These are phyloP conservation scores for Ampelomyces quisqualis DNA, from an alignment of 2,329 filamentous ascomycete species.

Conservation along the genomic window DNA sequence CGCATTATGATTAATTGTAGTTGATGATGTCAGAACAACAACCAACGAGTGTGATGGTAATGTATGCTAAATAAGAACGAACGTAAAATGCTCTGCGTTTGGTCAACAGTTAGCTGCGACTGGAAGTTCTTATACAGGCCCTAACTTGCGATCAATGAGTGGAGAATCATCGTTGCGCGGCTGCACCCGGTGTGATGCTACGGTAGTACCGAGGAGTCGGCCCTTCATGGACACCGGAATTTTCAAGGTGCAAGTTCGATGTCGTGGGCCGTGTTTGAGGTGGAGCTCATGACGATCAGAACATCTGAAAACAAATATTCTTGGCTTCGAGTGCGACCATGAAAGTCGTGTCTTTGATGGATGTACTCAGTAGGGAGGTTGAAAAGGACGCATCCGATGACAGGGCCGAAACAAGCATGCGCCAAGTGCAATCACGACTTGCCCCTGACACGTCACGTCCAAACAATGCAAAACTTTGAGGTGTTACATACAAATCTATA, in stretches of 20 bases:
- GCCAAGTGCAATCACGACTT: slow-evolving; percentile 16
- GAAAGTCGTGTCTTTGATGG: no score
- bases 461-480: slow-evolving; percentile 21
- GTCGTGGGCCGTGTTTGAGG: no score
- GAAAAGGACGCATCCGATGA: background rate
- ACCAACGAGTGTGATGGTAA: background rate
- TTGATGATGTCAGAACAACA: background rate
- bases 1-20: slow-evolving; percentile 35
- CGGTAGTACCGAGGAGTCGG: background rate
- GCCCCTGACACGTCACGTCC: slow-evolving; percentile 14
- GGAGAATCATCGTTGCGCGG: background rate
- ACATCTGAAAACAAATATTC: background rate
- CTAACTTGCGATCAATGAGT: no score
- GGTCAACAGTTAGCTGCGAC: no score
- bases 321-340: background rate
- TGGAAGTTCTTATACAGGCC: no score
- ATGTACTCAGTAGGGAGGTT: background rate
- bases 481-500: no score
- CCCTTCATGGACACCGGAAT: no score
- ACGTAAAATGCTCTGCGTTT: no score
- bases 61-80: no score
- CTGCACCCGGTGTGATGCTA: background rate
- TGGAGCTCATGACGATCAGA: background rate
- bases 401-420: slow-evolving; percentile 21
- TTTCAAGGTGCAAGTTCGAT: no score